Evolutionary conservation across 208 protist species (phyloP), one percentile per base, ranked within the genome.

Genomic region (Zelonia costaricensis): DNA sequence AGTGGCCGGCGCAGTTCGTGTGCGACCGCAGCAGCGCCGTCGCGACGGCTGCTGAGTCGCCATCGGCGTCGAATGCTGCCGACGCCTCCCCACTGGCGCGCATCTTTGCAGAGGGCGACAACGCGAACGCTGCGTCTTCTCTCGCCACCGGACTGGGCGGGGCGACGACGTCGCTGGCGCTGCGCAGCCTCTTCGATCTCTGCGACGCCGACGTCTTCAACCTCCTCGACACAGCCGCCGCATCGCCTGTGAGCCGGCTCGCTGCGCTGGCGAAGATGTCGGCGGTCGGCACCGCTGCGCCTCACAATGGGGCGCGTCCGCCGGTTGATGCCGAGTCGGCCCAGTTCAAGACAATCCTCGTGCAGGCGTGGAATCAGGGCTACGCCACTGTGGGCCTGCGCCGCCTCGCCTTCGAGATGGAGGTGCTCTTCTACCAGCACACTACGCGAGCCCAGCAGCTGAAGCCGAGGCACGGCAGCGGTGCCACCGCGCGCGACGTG

Each of bases 401-500:
- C n/a, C 67, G 78, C 20, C 82, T 81, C 9, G n/a, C 68, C 30
- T 61, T 84, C 30, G 84, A 92, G 55, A 66, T 86, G 62, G 77
- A 57, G 18, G 49, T 65, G 15, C 59, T 91, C 55, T 78, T 91
- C 23, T 76, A 78, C 22, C 44, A 62, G 10, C 48, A 51, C 33
- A 36, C 36, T 12, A 59, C 47, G 28, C 40, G 31, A 3, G 23
- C 23, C 4, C 36, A 31, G 23, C 20, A 30, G n/a, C 38, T 20
- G 36, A 10, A 33, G 22, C 5, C 52, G 15, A 13, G 36, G 3
- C 35, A 13, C 4, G 13, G 36, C 22, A 40, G 15, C 16, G 39
- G 48, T 6, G 64, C 56, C 0, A 53, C 53, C 5, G 38, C 25
- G 12, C 28, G 44, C 5, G 56, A 76, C 28, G 25, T 69, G 6